Evolutionary conservation across 2,329 filamentous ascomycete species (phyloP).

Genomic region (Penicillium sclerotiorum): DNA sequence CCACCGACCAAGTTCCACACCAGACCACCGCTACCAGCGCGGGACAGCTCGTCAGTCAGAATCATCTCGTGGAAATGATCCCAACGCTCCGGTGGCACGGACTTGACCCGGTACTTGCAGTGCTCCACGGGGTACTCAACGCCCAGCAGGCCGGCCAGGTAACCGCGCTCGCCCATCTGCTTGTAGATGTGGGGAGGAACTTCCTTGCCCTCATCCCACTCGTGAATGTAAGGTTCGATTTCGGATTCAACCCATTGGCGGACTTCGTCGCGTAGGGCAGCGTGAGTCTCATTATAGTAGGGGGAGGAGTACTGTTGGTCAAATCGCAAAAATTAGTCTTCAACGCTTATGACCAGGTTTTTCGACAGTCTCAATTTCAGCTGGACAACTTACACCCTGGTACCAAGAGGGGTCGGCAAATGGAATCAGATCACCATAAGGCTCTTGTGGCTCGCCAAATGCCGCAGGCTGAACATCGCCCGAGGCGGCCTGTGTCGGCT

Average conservation of each 20-base stretch:
- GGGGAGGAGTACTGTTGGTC: slow-evolving; percentile 81
- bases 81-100: slow-evolving; percentile 85
- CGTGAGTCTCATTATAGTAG: slow-evolving; percentile 95
- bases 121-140: slow-evolving; percentile 75
- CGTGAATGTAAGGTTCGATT: slow-evolving; percentile 86
- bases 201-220: slow-evolving; percentile 95
- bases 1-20: slow-evolving; percentile 97
- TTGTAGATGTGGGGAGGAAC: slow-evolving; percentile 91
- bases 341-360: too few relatives aligned
- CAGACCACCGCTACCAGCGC: slow-evolving; percentile 84
- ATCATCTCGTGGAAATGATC: slow-evolving; percentile 98
- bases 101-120: slow-evolving; percentile 70
- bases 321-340: slow-evolving; percentile 14
- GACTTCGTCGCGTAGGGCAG: slow-evolving; percentile 84
- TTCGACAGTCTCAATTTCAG: too few relatives aligned
- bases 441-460: slow-evolving; percentile 74
- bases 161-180: slow-evolving; percentile 89
- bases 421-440: slow-evolving; percentile 83
- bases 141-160: slow-evolving; percentile 86
- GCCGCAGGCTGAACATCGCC: slow-evolving; percentile 51
- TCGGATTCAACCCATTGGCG: slow-evolving; percentile 88
- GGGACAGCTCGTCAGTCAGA: slow-evolving; percentile 90
- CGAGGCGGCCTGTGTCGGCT: slow-evolving; percentile 45
- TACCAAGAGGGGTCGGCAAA: slow-evolving; percentile 95
- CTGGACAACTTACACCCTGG: slow-evolving; percentile 70